Conservation (phyloP, 257 asterid species). For the Agastache rugosa region DNA sequence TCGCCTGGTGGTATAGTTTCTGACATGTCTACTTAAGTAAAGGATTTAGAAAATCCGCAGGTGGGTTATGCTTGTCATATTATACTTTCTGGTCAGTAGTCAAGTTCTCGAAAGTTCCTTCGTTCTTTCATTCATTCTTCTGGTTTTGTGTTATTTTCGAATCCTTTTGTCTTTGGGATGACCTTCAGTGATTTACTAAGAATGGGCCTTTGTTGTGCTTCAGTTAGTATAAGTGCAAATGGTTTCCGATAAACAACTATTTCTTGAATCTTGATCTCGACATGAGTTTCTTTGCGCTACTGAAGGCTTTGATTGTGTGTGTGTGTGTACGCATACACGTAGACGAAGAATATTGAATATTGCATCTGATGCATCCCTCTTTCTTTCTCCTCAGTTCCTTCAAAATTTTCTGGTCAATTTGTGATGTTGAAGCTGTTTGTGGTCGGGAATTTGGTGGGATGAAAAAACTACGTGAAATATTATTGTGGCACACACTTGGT, state of each 20-base stretch:
- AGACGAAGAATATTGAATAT: too few species aligned
- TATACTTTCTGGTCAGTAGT: neutral
- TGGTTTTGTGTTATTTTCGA: neutral
- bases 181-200: neutral
- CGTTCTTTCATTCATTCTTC: neutral
- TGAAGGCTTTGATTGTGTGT: too few species aligned
- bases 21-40: neutral
- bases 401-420: too few species aligned
- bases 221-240: neutral
- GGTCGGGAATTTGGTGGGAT: too few species aligned
- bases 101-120: neutral
- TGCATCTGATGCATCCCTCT: too few species aligned
- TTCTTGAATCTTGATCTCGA: too few species aligned
- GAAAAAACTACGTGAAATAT: too few species aligned
- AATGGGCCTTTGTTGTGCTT: neutral
- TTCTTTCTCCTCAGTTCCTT: too few species aligned
- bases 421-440: too few species aligned
- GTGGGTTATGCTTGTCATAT: constrained; percentile 9
- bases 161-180: neutral
- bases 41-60: neutral
- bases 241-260: neutral
- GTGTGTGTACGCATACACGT: too few species aligned
- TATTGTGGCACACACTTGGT: too few species aligned
- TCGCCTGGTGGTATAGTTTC: neutral
- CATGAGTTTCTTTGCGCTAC: too few species aligned